Base-by-base conservation (phyloP, 2,329 filamentous ascomycete genomes). In the Dactylellina haptotyla region DNA sequence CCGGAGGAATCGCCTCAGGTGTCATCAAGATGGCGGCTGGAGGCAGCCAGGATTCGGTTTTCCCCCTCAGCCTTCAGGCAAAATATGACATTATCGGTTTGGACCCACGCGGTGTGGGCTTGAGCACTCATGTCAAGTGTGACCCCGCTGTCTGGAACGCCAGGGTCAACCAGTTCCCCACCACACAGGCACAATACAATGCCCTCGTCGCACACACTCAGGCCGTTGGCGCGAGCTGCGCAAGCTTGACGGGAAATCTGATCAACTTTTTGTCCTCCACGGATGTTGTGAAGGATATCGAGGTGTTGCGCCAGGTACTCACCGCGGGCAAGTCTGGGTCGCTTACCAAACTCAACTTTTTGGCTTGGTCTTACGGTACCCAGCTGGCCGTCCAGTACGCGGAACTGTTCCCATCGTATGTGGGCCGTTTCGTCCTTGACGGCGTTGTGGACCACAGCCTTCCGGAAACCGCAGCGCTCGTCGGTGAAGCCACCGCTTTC, bases 311-410 rank as follows among this genome's bases (percentile, higher is more conserved):
- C 2, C 53, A 76, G n/a, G 81, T 78, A 1, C 75, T 83, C 4
- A 78, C 79, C 2, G 79, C 80, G 10, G 79, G 80, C 1, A 34
- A 32, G n/a, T 34, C 10, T 2, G 2, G 4, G 4, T 4, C 48
- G 25, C n/a, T 20, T 6, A 20, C 26, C n/a, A 80, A 79, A 61
- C 56, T 83, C 34, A 82, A 80, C 63, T 83, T 78, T 41, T 64
- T 84, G 0, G 83, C 83, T 4, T 75, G 82, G 12, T 84, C 82
- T 1, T 84, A 85, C 75, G 83, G 83, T 4, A 81, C 81, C 1
- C 81, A 82, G 74, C 78, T 84, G 14, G 83, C 82, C 20, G 78
- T 79, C 5, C 79, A 81, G 39, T 84, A 84, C 73, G 83, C 83
- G 0, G 78, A 81, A 66, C 78, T 84, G 1, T 85, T 80, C 75